Evolutionary conservation across 805 yeast species (phyloP), one percentile per base, ranked within the genome.

Genomic region (Candida chauliodis): DNA sequence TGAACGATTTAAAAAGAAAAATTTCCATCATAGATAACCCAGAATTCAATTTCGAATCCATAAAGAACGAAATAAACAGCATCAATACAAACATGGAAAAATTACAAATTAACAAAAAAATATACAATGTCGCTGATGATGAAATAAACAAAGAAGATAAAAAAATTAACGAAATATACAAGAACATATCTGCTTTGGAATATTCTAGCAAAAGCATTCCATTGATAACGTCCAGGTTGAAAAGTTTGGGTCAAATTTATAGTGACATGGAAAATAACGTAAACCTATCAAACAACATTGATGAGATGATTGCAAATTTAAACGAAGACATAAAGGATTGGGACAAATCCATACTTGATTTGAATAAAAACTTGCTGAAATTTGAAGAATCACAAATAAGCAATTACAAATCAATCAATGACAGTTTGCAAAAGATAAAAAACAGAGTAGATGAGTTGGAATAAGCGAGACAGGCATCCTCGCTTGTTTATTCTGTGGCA

Each of bases 1-100:
- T 67, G 26, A 57, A 54, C 28, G 69, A 64, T 26, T 42, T 66
- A 36, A 47, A 42, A 3, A 51, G 72, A 3, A 64, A 61, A 41
- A 48, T 63, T 11, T 55, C 56, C 23, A 55, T 66, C 13, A 49
- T 67, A 9, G 49, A 58, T 38, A 62, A 62, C 36, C 71, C 71
- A 1, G 64, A 61, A 20, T 56, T 50, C 41, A 53, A 54, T 10
- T 30, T 62, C 24, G 52, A 40, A 10, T 40, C 41, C 17, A 43
- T 65, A 23, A 55, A 59, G 31, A 39, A 43, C 8, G 56, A 58
- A 15, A 47, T 66, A 6, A 35, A 44, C 8, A 37, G 41, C n/a
- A 38, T 63, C 21, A 50, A 50, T 16, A 45, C 47, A 28, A 60
- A 58, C 13, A 43, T 55, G 14, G 71, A 64, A 17, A 42, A 48